Evolutionary conservation across 2,329 filamentous ascomycete species (phyloP).

Genomic region (Immersiporthe knoxdaviesiana): DNA sequence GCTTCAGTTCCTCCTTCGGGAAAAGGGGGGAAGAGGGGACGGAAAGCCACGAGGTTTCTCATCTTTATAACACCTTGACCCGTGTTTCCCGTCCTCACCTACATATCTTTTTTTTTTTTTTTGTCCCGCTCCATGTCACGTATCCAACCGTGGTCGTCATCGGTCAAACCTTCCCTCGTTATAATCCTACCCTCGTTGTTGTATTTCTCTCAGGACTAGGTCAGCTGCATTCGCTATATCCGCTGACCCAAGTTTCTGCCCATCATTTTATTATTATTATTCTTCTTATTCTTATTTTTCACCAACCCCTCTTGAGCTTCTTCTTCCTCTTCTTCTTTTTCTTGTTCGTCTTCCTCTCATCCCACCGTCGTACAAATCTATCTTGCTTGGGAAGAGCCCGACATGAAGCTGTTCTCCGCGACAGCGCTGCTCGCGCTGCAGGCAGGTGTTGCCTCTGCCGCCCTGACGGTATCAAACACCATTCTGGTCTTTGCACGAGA

Average conservation of each 20-base stretch:
- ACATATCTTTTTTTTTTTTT: no score
- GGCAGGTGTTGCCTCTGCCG: constrained; percentile 28
- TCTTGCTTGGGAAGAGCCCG: constrained; percentile 7
- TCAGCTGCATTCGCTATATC: constrained; percentile 14
- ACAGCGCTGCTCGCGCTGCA: constrained; percentile 27
- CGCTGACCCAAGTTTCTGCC: constrained; percentile 5
- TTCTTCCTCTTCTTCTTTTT: not conserved
- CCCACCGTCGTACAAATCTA: not conserved
- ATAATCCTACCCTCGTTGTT: constrained; percentile 20
- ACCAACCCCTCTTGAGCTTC: not conserved
- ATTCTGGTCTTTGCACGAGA: constrained; percentile 61
- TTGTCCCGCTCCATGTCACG: constrained; percentile 9
- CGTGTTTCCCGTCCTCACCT: constrained; percentile 16
- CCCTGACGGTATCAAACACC: constrained; percentile 45
- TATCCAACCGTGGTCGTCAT: constrained; percentile 17
- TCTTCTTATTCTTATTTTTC: not conserved
- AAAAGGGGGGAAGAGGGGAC: constrained; percentile 11
- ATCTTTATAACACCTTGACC: constrained; percentile 27
- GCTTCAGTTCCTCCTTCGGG: not conserved
- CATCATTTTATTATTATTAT: not conserved
- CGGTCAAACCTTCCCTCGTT: constrained; percentile 15
- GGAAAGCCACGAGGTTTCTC: constrained; percentile 18
- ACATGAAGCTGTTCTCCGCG: constrained; percentile 28
- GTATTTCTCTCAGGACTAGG: not conserved
- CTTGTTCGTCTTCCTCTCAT: not conserved